Evolutionary conservation across 2,329 filamentous ascomycete species (phyloP).

Genomic region (Pseudogymnoascus verrucosus): DNA sequence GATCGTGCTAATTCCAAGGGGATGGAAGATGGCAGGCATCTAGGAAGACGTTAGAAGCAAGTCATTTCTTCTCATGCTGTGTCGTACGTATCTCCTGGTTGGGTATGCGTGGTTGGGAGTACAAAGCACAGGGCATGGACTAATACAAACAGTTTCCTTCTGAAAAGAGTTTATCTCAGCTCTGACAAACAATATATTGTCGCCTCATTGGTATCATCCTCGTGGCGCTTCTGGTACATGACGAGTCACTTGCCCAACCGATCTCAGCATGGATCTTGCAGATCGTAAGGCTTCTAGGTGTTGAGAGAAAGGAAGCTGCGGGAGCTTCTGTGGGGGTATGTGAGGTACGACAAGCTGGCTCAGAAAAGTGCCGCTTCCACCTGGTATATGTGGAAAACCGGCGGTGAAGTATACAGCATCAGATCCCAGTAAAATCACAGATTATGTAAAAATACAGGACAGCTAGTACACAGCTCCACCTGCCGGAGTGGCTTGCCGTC

Average conservation of each 20-base stretch:
- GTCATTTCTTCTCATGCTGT: background rate
- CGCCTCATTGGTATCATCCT: background rate
- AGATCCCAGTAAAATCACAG: background rate
- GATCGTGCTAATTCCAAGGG: background rate
- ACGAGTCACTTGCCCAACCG: slow-evolving; percentile 4
- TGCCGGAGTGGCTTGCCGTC: background rate
- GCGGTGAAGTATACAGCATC: background rate
- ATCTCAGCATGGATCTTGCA: slow-evolving; percentile 7
- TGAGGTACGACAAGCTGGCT: background rate
- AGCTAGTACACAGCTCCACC: background rate
- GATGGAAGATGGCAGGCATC: background rate
- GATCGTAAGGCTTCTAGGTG: background rate
- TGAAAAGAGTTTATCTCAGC: background rate
- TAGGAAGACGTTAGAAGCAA: background rate
- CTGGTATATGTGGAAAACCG: background rate
- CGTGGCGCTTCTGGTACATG: background rate
- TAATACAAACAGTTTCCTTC: background rate
- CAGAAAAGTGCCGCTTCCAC: background rate
- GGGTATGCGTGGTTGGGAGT: slow-evolving; percentile 1
- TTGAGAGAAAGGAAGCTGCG: background rate
- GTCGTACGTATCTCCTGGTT: background rate
- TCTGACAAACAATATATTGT: background rate
- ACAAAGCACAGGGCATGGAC: background rate
- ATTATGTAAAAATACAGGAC: background rate
- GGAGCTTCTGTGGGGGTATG: background rate